Conservation (phyloP, 176 grass and related monocot species). For the Zoysia pacifica region DNA sequence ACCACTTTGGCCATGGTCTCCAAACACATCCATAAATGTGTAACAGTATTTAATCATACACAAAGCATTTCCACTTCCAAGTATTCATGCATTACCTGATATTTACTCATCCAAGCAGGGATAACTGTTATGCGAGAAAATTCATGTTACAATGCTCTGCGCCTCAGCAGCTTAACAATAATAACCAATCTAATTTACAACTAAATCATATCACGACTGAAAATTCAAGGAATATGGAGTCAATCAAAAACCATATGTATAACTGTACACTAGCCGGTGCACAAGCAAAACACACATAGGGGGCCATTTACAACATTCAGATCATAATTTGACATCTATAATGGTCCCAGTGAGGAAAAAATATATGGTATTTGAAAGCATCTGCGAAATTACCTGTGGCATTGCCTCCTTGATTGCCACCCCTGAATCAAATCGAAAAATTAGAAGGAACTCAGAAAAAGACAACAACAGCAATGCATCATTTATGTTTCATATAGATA, state of each 20-base stretch:
- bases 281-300: constrained; percentile 9
- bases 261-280: background rate
- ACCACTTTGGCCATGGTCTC: no score
- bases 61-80: constrained; percentile 25
- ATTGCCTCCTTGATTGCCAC: constrained; percentile 56
- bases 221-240: constrained; percentile 21
- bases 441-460: constrained; percentile 30
- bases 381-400: constrained; percentile 56
- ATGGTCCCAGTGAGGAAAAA: constrained; percentile 10
- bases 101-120: background rate
- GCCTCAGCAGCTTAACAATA: background rate
- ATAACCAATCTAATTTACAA: background rate
- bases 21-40: background rate
- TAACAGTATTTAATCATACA: constrained; percentile 16
- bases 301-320: constrained; percentile 25
- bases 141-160: background rate
- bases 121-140: constrained; percentile 6
- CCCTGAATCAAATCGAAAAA: constrained; percentile 66
- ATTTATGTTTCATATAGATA: constrained; percentile 29
- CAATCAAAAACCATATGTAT: constrained; percentile 9
- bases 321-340: constrained; percentile 8
- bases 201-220: constrained; percentile 3
- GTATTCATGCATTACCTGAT: constrained; percentile 1
- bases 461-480: background rate
- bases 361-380: background rate